phyloP scores from a whole-genome alignment of 495 filamentous ascomycete species.

The Xylaria nigripes region DNA sequence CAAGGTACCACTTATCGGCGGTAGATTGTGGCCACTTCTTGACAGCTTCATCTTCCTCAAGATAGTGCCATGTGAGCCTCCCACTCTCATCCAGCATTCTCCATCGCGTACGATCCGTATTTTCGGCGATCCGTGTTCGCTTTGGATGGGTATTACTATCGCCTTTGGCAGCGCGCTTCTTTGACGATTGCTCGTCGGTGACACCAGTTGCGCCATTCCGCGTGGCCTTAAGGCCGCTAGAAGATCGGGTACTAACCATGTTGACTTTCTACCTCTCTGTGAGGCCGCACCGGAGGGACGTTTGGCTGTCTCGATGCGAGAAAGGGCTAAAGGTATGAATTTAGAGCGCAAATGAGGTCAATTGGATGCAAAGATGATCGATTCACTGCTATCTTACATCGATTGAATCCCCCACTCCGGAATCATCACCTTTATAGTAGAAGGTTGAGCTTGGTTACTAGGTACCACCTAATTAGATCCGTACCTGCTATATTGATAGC shows the following conservation, averaged over 20 bases:
- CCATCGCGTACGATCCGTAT: slow-evolving; percentile 78
- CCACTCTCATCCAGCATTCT: slow-evolving; percentile 73
- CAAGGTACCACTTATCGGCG: slow-evolving; percentile 79
- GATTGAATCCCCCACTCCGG: neutral
- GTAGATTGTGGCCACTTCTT: slow-evolving; percentile 75
- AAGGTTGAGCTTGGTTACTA: neutral
- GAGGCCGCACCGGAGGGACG: neutral
- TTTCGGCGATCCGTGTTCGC: slow-evolving; percentile 31
- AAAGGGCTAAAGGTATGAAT: neutral
- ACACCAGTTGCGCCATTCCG: slow-evolving; percentile 1
- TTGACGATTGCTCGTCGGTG: slow-evolving; percentile 5
- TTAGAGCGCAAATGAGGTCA: neutral
- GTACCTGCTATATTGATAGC: neutral
- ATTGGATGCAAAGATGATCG: neutral
- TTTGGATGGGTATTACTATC: slow-evolving; percentile 22
- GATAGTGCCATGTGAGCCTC: slow-evolving; percentile 87
- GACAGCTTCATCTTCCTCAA: slow-evolving; percentile 65
- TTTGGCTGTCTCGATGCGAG: neutral
- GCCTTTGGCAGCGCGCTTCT: slow-evolving; percentile 26
- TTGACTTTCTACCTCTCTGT: neutral
- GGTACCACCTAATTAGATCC: neutral
- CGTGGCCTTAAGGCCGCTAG: neutral
- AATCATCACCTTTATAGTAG: neutral
- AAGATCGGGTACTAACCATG: slow-evolving; percentile 21
- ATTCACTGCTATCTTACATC: neutral